Evolutionary conservation across 495 filamentous ascomycete species (phyloP).

Genomic region (Aspergillus cristatus): DNA sequence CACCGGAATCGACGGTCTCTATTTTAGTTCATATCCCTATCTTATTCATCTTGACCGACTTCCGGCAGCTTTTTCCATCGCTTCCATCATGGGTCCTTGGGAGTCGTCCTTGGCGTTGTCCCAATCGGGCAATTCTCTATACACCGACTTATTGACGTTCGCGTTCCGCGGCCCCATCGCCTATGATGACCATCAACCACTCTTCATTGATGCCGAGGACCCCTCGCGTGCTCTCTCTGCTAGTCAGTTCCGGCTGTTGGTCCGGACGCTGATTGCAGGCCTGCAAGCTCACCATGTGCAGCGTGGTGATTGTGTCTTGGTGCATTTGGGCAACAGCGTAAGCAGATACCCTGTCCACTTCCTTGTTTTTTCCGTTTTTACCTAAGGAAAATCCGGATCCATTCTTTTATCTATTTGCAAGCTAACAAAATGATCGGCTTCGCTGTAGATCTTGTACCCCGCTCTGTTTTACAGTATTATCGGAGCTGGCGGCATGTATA

Average conservation of each 20-base stretch:
- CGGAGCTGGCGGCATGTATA: conserved; percentile 31
- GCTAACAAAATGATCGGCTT: conserved; percentile 5
- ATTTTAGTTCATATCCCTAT: conserved; percentile 3
- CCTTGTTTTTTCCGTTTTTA: too few relatives aligned
- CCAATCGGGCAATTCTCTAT: conserved; percentile 14
- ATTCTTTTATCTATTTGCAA: too few relatives aligned
- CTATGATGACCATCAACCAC: conserved; percentile 28
- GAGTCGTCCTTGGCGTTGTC: conserved; percentile 17
- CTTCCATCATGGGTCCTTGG: conserved; percentile 26
- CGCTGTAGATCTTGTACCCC: conserved; percentile 38
- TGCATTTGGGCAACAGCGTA: conserved; percentile 55
- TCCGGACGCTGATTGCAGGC: conserved; percentile 47
- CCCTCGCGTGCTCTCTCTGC: conserved; percentile 45
- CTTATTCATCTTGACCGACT: neutral
- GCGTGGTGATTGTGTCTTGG: conserved; percentile 48
- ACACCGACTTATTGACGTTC: conserved; percentile 36
- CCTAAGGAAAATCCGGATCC: too few relatives aligned
- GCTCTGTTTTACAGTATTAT: conserved; percentile 38
- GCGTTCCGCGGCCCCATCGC: conserved; percentile 25
- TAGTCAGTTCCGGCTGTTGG: conserved; percentile 36
- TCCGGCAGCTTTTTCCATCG: neutral
- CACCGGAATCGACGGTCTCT: too few relatives aligned
- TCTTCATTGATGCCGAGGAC: conserved; percentile 50
- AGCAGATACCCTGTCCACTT: conserved; percentile 8
- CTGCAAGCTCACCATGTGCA: conserved; percentile 44